Evolutionary conservation across 768 basidiomycete species (phyloP), one percentile per base, ranked within the genome.

Genomic region (Postia placenta): DNA sequence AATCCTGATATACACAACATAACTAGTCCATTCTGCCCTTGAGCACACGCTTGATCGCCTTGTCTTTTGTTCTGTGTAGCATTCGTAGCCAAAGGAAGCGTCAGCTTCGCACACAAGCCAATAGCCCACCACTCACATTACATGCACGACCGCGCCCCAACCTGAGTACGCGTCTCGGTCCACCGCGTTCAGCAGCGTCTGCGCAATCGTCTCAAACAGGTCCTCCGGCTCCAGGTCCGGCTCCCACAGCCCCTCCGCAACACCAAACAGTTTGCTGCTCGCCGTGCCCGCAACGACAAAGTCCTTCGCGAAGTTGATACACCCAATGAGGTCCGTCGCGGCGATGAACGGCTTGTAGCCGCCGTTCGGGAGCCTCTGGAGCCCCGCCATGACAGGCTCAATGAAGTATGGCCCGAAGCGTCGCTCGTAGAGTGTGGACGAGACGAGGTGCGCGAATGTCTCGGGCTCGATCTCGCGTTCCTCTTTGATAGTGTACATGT

Each of bases 401-500:
- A 92, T 80, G 70, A 92, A 96, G 74, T 89, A 99, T 28, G 96
- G 94, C 5, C 90, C 91, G 61, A 98, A 99, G 67, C 96, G 82
- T 63, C 81, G 83, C 68, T 97, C 92, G 67, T 98, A 99, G 14
- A 99, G 78, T 19, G 94, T 95, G 45, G 91, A 93, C 37, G 90
- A 92, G 52, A 97, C 87, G 55, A 99, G 84, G 62, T 93, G 92
- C 23, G 92, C 87, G 68, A 98, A 97, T 5, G 92, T 92, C 73
- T 93, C 85, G 38, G 96, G 96, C 57, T 91, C 85, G 60, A 99
- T 96, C 62, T 95, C 86, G 54, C 95, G 82, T 64, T 96, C 95
- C 69, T 99, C 95, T 69, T 99, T 99, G 77, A 99, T 97, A 26
- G 91, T 89, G 70, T 97, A 98, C 91, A 98, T 94, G 74, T 99